Evolutionary conservation across 805 yeast species (phyloP).

Genomic region (Ogataea pini): DNA sequence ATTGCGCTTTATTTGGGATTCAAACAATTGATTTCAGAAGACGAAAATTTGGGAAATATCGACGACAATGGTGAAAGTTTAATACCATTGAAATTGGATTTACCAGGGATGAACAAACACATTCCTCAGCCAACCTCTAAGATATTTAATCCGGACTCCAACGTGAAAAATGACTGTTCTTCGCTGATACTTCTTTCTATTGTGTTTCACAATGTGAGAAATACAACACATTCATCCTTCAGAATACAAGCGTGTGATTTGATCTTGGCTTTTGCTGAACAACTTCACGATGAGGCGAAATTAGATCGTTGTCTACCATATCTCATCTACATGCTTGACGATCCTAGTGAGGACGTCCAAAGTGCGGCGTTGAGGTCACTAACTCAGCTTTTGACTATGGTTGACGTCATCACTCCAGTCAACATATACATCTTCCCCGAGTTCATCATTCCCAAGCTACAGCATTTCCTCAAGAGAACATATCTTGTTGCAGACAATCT

Average conservation of each 20-base stretch:
- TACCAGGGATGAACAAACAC: conserved; percentile 56
- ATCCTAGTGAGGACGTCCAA: conserved; percentile 63
- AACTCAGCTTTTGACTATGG: conserved; percentile 65
- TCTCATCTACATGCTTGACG: conserved; percentile 70
- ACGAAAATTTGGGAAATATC: conserved; percentile 9
- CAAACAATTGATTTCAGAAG: conserved; percentile 26
- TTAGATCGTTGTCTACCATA: conserved; percentile 85
- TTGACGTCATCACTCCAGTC: conserved; percentile 67
- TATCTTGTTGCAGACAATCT: conserved; percentile 32
- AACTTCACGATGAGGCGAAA: conserved; percentile 77
- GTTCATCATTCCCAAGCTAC: conserved; percentile 73
- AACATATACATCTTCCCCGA: conserved; percentile 80
- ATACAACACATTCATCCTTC: conserved; percentile 59
- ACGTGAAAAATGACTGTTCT: conserved; percentile 41
- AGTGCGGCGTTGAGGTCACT: conserved; percentile 62
- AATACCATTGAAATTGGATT: conserved; percentile 45
- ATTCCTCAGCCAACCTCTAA: conserved; percentile 40
- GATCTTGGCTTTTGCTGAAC: conserved; percentile 72
- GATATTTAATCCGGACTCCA: conserved; percentile 19
- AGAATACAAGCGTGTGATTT: conserved; percentile 74
- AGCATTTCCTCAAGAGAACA: conserved; percentile 41
- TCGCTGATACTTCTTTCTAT: conserved; percentile 59
- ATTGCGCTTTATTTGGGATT: conserved; percentile 45
- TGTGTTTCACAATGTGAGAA: conserved; percentile 59
- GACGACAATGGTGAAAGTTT: conserved; percentile 18